Base-by-base conservation (phyloP, 768 basidiomycete species). In the Pleurotus cornucopiae region DNA sequence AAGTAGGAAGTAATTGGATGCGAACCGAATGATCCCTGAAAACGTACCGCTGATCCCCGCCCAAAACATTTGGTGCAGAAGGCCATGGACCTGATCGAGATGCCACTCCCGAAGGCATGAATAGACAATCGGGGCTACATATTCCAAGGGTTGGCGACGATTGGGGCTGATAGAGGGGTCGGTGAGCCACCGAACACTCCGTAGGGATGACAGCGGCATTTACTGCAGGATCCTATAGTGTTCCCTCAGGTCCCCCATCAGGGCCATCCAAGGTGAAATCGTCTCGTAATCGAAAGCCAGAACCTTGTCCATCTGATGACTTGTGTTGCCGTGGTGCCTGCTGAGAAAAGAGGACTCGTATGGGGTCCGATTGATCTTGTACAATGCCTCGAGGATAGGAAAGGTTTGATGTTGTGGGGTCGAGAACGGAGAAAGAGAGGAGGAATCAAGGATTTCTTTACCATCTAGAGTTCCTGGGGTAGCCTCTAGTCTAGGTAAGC, bases 1-100 rank as follows among this genome's bases (percentile, higher is more conserved):
- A 49, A 40, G 56, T 59, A 11, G 49, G 40, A 23, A 57, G 9
- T 30, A 55, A 43, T 49, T 23, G 59, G 58, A 34, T 34, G 56
- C 21, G 47, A 21, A 43, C 26, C 43, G 48, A 43, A 20, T 21
- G 26, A 57, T 40, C 49, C 44, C 4, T 34, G n/a, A 30, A 20
- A 39, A 58, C 76, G 49, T 56, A 89, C 90, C 83, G 65, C 89
- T 78, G 41, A 93, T 86, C 12, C 88, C 89, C 7, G 79, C 71
- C 91, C 91, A 92, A 66, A 93, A 93, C 0, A 75, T 78, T 9
- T 84, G 76, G 47, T 75, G 70, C 41, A 93, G 71, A 2, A 92
- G 69, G 46, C 87, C 87, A 57, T 92, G 87, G 13, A 91, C 79
- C 65, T 91, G 89, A 46, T 69, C 69, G 5, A 92, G 66, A 66